These are phyloP conservation scores for Penicillium egyptiacum DNA, from an alignment of 495 filamentous ascomycete genomes.

Conservation along the genomic window DNA sequence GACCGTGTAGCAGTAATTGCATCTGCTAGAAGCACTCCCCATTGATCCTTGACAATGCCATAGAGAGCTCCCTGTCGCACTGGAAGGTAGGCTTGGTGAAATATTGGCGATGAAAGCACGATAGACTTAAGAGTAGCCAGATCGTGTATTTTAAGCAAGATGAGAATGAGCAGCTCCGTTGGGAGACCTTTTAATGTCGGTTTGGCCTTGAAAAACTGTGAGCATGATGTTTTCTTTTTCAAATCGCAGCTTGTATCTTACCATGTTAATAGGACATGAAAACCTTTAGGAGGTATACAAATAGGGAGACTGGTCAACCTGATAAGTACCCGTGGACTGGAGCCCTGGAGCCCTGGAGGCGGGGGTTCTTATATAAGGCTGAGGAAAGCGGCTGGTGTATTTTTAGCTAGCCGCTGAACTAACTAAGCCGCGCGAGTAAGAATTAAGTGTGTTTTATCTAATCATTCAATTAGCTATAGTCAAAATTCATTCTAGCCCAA, in stretches of 20 bases:
- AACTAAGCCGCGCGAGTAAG: no score
- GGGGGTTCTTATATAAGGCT: no score
- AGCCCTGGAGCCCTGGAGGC: no score
- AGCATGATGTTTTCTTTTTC: background rate
- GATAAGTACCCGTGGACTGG: no score
- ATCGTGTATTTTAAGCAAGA: conserved; percentile 18
- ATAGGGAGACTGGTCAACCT: no score
- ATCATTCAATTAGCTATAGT: no score
- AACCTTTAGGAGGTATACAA: background rate
- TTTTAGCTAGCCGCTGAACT: no score
- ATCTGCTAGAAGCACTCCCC: conserved; percentile 18
- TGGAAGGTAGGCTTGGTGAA: conserved; percentile 22
- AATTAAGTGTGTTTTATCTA: no score
- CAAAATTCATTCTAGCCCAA: no score
- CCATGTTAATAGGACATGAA: background rate
- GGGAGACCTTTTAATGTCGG: conserved; percentile 26
- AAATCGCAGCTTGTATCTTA: background rate
- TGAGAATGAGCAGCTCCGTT: conserved; percentile 22
- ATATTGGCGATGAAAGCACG: conserved; percentile 23
- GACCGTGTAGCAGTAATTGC: conserved; percentile 22
- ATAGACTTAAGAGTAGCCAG: conserved; percentile 19
- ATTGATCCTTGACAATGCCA: conserved; percentile 14
- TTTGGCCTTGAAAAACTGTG: conserved; percentile 13
- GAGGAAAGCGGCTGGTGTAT: no score
- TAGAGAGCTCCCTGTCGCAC: conserved; percentile 17